Conservation (phyloP, 345 rosid species). For the Cardamine chenopodiifolia region DNA sequence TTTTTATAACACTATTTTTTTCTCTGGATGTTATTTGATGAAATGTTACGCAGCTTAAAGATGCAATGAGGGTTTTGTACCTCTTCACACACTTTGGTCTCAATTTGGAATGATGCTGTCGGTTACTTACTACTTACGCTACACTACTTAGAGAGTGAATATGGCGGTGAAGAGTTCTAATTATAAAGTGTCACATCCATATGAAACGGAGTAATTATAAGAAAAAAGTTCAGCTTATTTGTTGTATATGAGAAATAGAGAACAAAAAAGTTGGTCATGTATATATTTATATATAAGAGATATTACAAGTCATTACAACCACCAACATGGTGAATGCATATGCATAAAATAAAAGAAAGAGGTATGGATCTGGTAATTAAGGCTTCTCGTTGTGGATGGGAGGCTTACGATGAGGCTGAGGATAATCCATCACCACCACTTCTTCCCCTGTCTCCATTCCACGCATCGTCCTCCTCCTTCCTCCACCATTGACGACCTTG, state of each 20-base stretch:
- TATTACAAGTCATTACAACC: conserved; percentile 42
- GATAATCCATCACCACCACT: conserved; percentile 74
- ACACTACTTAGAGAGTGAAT: not conserved
- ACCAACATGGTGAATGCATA: conserved; percentile 43
- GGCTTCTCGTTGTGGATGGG: conserved; percentile 88
- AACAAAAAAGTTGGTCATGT: conserved; percentile 15
- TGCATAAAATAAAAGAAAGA: conserved; percentile 28
- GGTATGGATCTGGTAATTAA: conserved; percentile 22
- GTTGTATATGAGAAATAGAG: not conserved
- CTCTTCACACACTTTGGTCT: not conserved
- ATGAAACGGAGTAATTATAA: not conserved
- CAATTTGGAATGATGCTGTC: conserved; percentile 5
- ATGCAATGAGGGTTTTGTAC: not conserved
- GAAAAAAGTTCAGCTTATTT: conserved; percentile 5
- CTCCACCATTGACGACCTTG: conserved; percentile 34
- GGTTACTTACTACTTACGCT: not conserved
- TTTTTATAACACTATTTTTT: not conserved
- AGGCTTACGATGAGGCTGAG: conserved; percentile 86
- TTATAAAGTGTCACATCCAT: not conserved
- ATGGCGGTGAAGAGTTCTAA: not conserved
- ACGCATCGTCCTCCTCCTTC: conserved; percentile 26
- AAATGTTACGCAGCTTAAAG: conserved; percentile 8
- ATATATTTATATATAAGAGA: conserved; percentile 6
- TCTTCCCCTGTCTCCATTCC: conserved; percentile 45
- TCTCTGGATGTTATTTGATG: not conserved